A percentile compares a stretch with the other conserved stretches of the same genome.
These are phyloP conservation scores for Mycena amicta DNA, from an alignment of 768 basidiomycete genomes.

Conservation along the genomic window DNA sequence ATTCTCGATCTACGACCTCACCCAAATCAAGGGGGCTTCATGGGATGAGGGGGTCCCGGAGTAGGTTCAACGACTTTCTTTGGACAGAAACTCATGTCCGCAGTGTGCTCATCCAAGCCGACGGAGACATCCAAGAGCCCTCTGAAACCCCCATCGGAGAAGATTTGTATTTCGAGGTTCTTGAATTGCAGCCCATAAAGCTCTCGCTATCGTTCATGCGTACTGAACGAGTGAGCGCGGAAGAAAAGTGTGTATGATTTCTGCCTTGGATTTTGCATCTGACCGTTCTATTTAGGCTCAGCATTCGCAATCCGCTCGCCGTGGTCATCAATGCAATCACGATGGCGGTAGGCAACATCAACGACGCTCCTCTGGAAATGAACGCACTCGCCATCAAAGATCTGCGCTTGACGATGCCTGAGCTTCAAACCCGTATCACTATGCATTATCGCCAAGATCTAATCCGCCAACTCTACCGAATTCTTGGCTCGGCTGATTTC, in stretches of 20 bases:
- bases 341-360: constrained; percentile 96
- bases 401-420: constrained; percentile 83
- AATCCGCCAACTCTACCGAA: constrained; percentile 90
- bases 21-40: constrained; percentile 86
- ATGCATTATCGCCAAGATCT: constrained; percentile 95
- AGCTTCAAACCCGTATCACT: constrained; percentile 80
- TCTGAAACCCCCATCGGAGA: constrained; percentile 62
- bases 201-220: constrained; percentile 96
- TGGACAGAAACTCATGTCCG: constrained; percentile 18
- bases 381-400: constrained; percentile 95
- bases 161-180: constrained; percentile 92
- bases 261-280: constrained; percentile 1
- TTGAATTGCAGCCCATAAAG: constrained; percentile 93
- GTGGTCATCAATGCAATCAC: constrained; percentile 93
- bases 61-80: constrained; percentile 44
- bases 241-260: constrained; percentile 80
- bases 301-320: constrained; percentile 86
- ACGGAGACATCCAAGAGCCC: constrained; percentile 74
- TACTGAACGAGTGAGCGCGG: constrained; percentile 89
- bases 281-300: constrained; percentile 66
- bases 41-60: constrained; percentile 82
- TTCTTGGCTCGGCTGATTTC: constrained; percentile 98
- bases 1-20: constrained; percentile 89
- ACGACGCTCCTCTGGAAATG: constrained; percentile 91
- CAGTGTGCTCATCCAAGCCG: constrained; percentile 74